Conservation (phyloP, 768 basidiomycete genomes). For the Tricholoma hemisulphureum region DNA sequence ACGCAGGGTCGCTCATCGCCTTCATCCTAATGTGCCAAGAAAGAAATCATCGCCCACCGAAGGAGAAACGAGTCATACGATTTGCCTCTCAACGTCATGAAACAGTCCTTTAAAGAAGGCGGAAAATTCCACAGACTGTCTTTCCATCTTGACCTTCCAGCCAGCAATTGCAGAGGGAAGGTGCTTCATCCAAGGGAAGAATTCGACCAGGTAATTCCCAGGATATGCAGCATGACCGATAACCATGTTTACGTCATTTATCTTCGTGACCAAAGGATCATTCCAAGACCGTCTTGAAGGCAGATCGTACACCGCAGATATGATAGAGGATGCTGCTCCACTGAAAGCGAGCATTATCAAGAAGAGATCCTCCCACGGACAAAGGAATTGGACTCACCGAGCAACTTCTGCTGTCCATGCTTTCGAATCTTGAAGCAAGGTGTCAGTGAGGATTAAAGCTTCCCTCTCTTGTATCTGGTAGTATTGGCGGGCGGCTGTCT, state of each 20-base stretch:
- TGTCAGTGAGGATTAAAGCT: constrained; percentile 1
- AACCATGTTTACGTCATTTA: constrained; percentile 6
- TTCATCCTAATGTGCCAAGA: neutral
- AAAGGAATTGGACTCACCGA: neutral
- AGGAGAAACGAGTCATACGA: neutral
- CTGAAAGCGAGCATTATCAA: neutral
- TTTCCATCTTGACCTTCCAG: constrained; percentile 23
- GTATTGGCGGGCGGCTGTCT: neutral
- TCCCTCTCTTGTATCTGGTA: constrained; percentile 3
- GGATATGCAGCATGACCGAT: constrained; percentile 33
- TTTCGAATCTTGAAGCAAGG: constrained; percentile 1
- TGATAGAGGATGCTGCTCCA: constrained; percentile 1
- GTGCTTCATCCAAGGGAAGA: constrained; percentile 32
- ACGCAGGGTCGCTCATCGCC: neutral
- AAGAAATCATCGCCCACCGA: neutral
- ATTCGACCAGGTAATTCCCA: constrained; percentile 36
- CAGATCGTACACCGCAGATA: constrained; percentile 3
- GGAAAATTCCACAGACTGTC: neutral
- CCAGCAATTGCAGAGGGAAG: constrained; percentile 28
- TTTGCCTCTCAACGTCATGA: neutral
- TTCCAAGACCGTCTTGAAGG: neutral
- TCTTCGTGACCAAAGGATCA: constrained; percentile 3
- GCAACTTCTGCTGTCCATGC: constrained; percentile 6
- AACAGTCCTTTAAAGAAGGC: neutral
- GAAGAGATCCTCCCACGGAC: neutral